Evolutionary conservation across 495 filamentous ascomycete species (phyloP).

Genomic region (Tetracladium setigerum): DNA sequence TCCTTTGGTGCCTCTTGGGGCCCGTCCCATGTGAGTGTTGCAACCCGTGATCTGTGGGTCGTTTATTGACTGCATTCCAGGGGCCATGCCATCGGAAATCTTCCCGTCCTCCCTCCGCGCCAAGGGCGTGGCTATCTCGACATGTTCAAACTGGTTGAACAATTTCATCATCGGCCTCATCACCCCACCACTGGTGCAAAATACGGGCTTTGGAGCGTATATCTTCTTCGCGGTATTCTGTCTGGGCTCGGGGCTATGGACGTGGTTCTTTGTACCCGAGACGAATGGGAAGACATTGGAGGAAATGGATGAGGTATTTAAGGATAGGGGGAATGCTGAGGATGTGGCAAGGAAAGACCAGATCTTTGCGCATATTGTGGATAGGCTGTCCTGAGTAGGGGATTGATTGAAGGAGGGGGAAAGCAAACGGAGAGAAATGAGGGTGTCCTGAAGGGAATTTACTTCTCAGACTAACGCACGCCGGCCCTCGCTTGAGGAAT

Average conservation of each 20-base stretch:
- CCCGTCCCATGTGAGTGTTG: slow-evolving; percentile 1
- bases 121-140: slow-evolving; percentile 27
- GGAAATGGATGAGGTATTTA: slow-evolving; percentile 6
- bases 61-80: too few relatives aligned
- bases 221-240: slow-evolving; percentile 38
- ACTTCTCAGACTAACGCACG: too few relatives aligned
- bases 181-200: slow-evolving; percentile 30
- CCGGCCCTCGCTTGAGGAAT: too few relatives aligned
- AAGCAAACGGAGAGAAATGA: too few relatives aligned
- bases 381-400: too few relatives aligned
- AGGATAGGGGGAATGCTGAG: too few relatives aligned
- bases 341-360: too few relatives aligned
- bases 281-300: slow-evolving; percentile 12
- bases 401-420: too few relatives aligned
- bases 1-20: slow-evolving; percentile 38
- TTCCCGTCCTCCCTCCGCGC: slow-evolving; percentile 39
- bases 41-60: too few relatives aligned
- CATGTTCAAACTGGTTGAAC: slow-evolving; percentile 37
- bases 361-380: too few relatives aligned
- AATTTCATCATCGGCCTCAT: slow-evolving; percentile 37
- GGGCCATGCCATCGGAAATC: slow-evolving; percentile 38
- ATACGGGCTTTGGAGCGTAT: slow-evolving; percentile 32
- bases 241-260: not conserved
- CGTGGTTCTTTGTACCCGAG: slow-evolving; percentile 15
- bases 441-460: too few relatives aligned